phyloP scores from a whole-genome alignment of 2,329 filamentous ascomycete species.

The Aspergillus fumigatiaffinis region DNA sequence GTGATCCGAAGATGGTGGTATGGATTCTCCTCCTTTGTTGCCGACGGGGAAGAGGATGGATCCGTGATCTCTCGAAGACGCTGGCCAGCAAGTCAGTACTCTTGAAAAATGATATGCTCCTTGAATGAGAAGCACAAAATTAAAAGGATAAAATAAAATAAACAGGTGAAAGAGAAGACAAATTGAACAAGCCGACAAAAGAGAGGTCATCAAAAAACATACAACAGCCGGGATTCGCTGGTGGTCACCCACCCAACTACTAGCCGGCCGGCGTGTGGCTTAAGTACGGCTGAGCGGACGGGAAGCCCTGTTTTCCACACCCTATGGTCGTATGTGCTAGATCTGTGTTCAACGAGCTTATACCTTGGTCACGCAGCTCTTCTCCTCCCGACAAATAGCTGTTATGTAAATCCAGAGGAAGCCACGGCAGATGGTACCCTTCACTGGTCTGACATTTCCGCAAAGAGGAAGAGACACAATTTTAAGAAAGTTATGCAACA shows the following conservation, averaged over 20 bases:
- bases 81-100: conserved; percentile 24
- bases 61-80: conserved; percentile 73
- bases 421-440: background rate
- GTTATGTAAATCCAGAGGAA: background rate
- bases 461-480: background rate
- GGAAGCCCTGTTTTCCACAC: conserved; percentile 46
- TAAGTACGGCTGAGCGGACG: conserved; percentile 46
- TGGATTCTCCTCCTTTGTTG: conserved; percentile 56
- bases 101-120: background rate
- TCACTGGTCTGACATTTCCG: background rate
- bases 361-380: conserved; percentile 2
- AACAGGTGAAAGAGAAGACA: background rate
- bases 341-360: conserved; percentile 3
- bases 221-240: conserved; percentile 44
- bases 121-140: background rate
- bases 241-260: conserved; percentile 47
- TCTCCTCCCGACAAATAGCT: background rate
- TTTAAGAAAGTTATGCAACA: conserved; percentile 20
- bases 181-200: background rate
- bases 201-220: conserved; percentile 30
- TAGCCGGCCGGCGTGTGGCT: conserved; percentile 45
- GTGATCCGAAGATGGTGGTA: conserved; percentile 83
- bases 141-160: background rate
- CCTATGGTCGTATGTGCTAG: conserved; percentile 43
- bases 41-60: conserved; percentile 37